A percentile compares a stretch with the other conserved stretches of the same genome.
phyloP scores from a whole-genome alignment of 495 filamentous ascomycete genomes.

The Beverwykella pulmonaria region DNA sequence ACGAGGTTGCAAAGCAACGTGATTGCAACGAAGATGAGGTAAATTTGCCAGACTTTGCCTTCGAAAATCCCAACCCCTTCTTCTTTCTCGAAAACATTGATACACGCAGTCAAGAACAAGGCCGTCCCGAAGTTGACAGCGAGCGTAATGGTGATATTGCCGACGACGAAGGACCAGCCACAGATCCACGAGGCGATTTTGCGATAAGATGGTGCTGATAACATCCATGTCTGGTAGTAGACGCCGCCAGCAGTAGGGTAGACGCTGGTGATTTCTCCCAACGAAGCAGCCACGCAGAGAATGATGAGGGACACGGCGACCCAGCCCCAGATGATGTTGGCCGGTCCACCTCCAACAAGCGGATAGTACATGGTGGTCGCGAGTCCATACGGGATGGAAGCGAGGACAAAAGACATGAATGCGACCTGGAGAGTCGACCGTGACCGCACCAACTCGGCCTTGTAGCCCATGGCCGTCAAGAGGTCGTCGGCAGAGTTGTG shows the following conservation, averaged over 20 bases:
- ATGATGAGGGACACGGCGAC: constrained; percentile 55
- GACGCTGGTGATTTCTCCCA: constrained; percentile 62
- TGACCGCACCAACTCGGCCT: constrained; percentile 54
- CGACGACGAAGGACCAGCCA: constrained; percentile 68
- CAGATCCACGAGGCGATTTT: constrained; percentile 63
- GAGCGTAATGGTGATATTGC: constrained; percentile 71
- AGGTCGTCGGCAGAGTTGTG: constrained; percentile 49
- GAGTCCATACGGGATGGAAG: constrained; percentile 42
- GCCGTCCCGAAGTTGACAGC: constrained; percentile 69
- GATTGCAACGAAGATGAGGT: constrained; percentile 65
- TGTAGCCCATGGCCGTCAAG: constrained; percentile 57
- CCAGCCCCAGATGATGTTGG: constrained; percentile 69
- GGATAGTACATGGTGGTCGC: constrained; percentile 40
- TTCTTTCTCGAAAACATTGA: constrained; percentile 56
- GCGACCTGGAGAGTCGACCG: constrained; percentile 59
- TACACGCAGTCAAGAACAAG: constrained; percentile 55
- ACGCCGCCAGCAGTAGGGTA: constrained; percentile 60
- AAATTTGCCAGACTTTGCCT: constrained; percentile 63
- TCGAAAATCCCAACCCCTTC: constrained; percentile 35
- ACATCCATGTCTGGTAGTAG: constrained; percentile 61
- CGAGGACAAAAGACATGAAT: constrained; percentile 60
- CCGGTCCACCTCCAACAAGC: constrained; percentile 49
- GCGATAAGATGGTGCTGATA: constrained; percentile 46
- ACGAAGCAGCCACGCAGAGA: constrained; percentile 57
- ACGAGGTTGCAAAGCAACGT: constrained; percentile 60